Evolutionary conservation across 2,329 filamentous ascomycete genomes (phyloP).

Genomic region (Arachnopeziza araneosa): DNA sequence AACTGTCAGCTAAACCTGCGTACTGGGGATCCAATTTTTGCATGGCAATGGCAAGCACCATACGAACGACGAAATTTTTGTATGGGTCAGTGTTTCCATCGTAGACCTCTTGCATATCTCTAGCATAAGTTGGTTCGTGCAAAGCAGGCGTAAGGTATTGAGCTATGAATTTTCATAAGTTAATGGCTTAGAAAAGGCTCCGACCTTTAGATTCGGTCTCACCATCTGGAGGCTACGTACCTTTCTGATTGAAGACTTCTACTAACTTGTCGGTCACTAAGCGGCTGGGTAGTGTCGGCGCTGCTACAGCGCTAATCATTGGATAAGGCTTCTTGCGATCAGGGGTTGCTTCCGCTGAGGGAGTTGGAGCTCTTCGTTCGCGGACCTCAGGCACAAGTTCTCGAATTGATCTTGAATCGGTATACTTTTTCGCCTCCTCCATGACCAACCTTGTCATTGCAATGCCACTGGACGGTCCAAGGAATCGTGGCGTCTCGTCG

Average conservation of each 20-base stretch:
- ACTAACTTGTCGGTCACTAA: conserved; percentile 72
- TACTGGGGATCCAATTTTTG: conserved; percentile 87
- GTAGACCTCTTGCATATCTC: conserved; percentile 77
- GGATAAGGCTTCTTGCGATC: conserved; percentile 81
- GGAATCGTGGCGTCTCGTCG: conserved; percentile 80
- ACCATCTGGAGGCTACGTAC: conserved; percentile 38
- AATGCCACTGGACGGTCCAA: conserved; percentile 92
- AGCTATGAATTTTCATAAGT: conserved; percentile 44
- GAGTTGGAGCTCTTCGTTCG: conserved; percentile 61
- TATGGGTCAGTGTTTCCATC: conserved; percentile 70
- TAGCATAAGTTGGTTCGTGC: conserved; percentile 73
- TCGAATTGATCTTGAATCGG: conserved; percentile 83
- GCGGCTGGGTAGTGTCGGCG: conserved; percentile 66
- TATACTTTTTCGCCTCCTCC: conserved; percentile 93
- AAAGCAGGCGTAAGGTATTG: conserved; percentile 84
- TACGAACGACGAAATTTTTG: conserved; percentile 80
- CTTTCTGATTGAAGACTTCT: conserved; percentile 80
- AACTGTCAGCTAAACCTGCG: conserved; percentile 90
- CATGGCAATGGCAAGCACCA: conserved; percentile 91
- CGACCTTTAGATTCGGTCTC: background rate
- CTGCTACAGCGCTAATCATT: conserved; percentile 79
- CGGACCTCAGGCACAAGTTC: conserved; percentile 78
- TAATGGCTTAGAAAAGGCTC: background rate
- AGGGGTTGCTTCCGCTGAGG: conserved; percentile 46
- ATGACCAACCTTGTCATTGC: conserved; percentile 92